Percentiles rank a stretch among this genome's conserved stretches.
These are phyloP conservation scores for Niebla homalea DNA, from an alignment of 495 filamentous ascomycete species.

Conservation along the genomic window DNA sequence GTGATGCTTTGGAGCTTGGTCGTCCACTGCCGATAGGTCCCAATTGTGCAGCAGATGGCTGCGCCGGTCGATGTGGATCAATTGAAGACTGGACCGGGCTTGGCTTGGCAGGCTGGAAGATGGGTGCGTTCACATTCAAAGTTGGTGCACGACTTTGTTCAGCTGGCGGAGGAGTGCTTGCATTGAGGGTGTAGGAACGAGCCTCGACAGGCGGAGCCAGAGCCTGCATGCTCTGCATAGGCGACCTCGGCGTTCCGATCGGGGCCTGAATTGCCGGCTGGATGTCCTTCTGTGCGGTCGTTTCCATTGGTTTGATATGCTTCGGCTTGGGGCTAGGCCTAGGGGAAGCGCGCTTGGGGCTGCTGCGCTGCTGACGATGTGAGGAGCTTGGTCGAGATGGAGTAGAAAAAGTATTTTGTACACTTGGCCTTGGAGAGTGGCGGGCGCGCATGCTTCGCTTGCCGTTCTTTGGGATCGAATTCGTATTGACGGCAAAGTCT, in stretches of 20 bases:
- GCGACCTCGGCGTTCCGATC: not conserved
- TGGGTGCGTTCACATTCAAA: slow-evolving; percentile 2
- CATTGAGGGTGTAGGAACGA: not conserved
- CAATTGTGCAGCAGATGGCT: not conserved
- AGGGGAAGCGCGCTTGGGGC: slow-evolving; percentile 1
- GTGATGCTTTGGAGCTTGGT: slow-evolving; percentile 35
- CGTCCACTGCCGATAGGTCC: slow-evolving; percentile 19
- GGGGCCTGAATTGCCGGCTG: not conserved
- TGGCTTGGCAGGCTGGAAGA: not conserved
- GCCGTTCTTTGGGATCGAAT: slow-evolving; percentile 2
- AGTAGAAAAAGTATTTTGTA: not conserved
- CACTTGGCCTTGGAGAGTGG: not conserved
- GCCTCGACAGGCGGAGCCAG: not conserved
- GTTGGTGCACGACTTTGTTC: not conserved
- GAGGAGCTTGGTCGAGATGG: not conserved
- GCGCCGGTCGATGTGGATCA: not conserved
- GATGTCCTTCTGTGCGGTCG: not conserved
- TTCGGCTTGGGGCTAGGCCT: not conserved
- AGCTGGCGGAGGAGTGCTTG: not conserved
- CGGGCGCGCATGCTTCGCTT: not conserved
- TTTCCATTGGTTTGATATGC: not conserved
- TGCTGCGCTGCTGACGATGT: not conserved
- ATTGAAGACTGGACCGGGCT: not conserved
- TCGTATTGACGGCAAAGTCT: slow-evolving; percentile 11
- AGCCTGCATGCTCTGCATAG: not conserved